Evolutionary conservation across 352 stramenopile genomes (phyloP), one percentile per base, ranked within the genome.

Genomic region (Halophytophthora batemanensis): DNA sequence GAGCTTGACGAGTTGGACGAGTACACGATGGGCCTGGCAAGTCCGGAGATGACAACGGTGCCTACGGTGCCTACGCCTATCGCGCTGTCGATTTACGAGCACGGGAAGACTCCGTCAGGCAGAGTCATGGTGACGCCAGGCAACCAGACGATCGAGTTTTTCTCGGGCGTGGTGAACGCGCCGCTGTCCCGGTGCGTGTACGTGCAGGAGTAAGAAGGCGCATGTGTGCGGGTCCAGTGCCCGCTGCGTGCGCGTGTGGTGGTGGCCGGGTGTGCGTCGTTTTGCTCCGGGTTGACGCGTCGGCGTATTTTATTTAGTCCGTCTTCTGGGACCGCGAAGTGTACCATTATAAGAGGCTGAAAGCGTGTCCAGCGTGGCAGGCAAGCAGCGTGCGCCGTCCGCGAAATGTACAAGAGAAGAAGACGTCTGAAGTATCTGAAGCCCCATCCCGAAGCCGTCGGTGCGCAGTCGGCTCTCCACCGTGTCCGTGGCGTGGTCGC

Each of bases 61-160:
- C 82, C 82, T 2, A 91, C 77, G 0, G 77, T 91, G 5, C 78
- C 80, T 2, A 93, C 82, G 29, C 76, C 82, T 3, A 59, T 82
- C 0, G 74, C 68, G 46, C 66, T 93, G 40, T 87, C 78, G 17
- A 70, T 67, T n/a, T 93, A 87, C 57, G 82, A 93, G 54, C 58
- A 65, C 21, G 78, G 76, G 49, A 90, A 90, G 69, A 93, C 75
- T 61, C 82, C 82, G 34, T 88, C 77, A 2, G 82, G 82, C 31
- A 62, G 78, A 64, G 81, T 93, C 29, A 66, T 91, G 51, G 64
- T 91, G 13, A 91, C 82, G 23, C 67, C 74, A 6, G 66, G 80
- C 40, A 89, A 93, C 61, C 82, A 93, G 66, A 91, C 82, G 33
- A 69, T 93, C 59, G 82, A 93, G 68, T 88, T 93, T 56, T 93